Base-by-base conservation (phyloP, 352 stramenopile genomes). In the Globisporangium parvum region DNA sequence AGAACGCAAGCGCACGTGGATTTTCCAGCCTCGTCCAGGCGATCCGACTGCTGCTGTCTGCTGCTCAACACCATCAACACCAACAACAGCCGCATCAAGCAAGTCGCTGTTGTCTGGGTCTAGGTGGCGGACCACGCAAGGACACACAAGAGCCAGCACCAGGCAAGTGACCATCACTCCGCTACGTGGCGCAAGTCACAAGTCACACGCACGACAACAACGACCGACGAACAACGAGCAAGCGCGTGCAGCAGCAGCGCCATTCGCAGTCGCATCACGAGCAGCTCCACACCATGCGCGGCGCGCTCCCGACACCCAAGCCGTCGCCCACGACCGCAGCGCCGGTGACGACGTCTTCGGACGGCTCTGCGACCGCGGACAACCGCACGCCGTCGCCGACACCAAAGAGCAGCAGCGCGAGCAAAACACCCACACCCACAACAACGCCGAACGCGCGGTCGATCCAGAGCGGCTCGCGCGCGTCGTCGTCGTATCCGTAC, bases 401-500 rank as follows among this genome's bases (percentile, higher is more conserved):
- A 20, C 17, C 33, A 8, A 47, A 18, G 20, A 18, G 20, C 41
- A 47, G 9, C n/a, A 14, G 41, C 41, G 41, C 41, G 17, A 24
- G 10, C 41, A 24, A 14, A 11, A 20, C 49, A 4, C 2, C 39
- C 11, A 3, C 42, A 8, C n/a, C 53, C 2, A 33, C 40, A 8
- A 33, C 35, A 2, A 11, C 47, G 3, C 6, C 26, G 10, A 45
- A 31, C 3, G 12, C 26, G 6, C 40, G 18, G 33, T 4, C 39
- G 24, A 23, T 31, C 33, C n/a, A 17, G 24, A 20, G 31, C 31
- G 31, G 44, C 40, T 57, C 42, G 23, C 45, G 47, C 47, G 55
- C 46, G 12, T 60, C 55, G 24, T 53, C 46, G 6, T 49, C 55
- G n/a, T 53, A 53, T 28, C 24, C 17, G 18, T 47, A 47, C 24